Base-by-base conservation (phyloP, 1,284 basidiomycete genomes). In the Puccinia horiana region DNA sequence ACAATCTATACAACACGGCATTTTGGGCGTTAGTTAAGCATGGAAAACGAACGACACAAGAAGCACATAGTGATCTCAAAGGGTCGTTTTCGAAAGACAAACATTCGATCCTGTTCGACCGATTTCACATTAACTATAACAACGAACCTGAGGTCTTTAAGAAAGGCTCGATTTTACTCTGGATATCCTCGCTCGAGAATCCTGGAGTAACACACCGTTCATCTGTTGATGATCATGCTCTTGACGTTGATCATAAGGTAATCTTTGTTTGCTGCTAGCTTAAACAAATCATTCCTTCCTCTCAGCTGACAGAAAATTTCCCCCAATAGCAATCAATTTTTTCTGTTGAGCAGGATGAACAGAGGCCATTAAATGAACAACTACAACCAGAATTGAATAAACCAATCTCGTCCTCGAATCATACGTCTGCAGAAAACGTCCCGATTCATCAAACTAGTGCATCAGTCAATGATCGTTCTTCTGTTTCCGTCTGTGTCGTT, bases 1-100 rank as follows among this genome's bases (percentile, higher is more conserved):
- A 99, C 87, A 99, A 98, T 86, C 89, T 99, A 32, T 96, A 99
- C 89, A 99, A 99, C 85, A 98, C 97, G 0, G 89, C 89, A 0
- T 99, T 98, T 87, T 99, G 96, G 97, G 93, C 95, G 0, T 89
- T 99, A 12, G 91, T 98, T 0, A 91, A 93, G 61, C 89, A 92
- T 84, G 93, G 92, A 11, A 92, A 92, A 0, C 88, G 92, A 86
- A 92, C 91, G 0, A 92, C 93, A 0, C 90, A 91, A 3, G 91
- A 97, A 84, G 96, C 96, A 0, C 94, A 98, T 72, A 18, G 49
- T 23, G 35, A 35, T 78, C 52, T 63, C 0, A 84, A 97, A 93
- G 94, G 95, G 0, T 96, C 95, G 0, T 89, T 93, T 37, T 93
- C 95, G 0, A 91, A 92, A 79, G 90, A 93, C 83, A 99, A 98